phyloP scores from a whole-genome alignment of 2,329 filamentous ascomycete species.

The Exophiala viscosa region DNA sequence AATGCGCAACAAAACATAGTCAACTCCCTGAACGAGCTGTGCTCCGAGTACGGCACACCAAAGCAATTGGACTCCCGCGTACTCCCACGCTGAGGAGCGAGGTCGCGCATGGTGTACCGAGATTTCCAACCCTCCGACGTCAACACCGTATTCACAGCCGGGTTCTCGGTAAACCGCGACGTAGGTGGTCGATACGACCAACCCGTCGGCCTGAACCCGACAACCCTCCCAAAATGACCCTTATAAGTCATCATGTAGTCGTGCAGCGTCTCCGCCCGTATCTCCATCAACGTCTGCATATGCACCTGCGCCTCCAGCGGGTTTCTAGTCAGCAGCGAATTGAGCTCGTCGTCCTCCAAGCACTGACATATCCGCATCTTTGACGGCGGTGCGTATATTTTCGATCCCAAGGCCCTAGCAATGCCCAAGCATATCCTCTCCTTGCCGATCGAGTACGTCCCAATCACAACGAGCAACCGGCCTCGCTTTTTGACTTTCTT shows the following conservation, averaged over 20 bases:
- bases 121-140: slow-evolving; percentile 70
- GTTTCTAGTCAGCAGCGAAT: slow-evolving; percentile 70
- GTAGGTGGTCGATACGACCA: slow-evolving; percentile 84
- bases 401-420: slow-evolving; percentile 75
- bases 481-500: slow-evolving; percentile 45
- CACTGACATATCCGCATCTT: slow-evolving; percentile 84
- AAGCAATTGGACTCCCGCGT: slow-evolving; percentile 81
- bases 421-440: slow-evolving; percentile 93
- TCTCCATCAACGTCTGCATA: slow-evolving; percentile 95
- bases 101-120: slow-evolving; percentile 65
- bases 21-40: slow-evolving; percentile 89
- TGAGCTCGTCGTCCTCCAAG: slow-evolving; percentile 79
- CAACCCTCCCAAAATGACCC: slow-evolving; percentile 76
- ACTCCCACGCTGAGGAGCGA: slow-evolving; percentile 78
- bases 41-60: slow-evolving; percentile 92
- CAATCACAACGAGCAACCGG: slow-evolving; percentile 83
- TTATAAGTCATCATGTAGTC: slow-evolving; percentile 81
- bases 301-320: slow-evolving; percentile 88
- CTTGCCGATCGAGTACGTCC: slow-evolving; percentile 97
- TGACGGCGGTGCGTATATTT: slow-evolving; percentile 79
- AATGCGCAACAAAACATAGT: slow-evolving; percentile 88
- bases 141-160: slow-evolving; percentile 62
- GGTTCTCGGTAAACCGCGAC: slow-evolving; percentile 59
- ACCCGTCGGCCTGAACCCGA: slow-evolving; percentile 87
- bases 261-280: slow-evolving; percentile 81